Evolutionary conservation across 805 yeast species (phyloP), one percentile per base, ranked within the genome.

Genomic region (Wickerhamomyces pijperi): DNA sequence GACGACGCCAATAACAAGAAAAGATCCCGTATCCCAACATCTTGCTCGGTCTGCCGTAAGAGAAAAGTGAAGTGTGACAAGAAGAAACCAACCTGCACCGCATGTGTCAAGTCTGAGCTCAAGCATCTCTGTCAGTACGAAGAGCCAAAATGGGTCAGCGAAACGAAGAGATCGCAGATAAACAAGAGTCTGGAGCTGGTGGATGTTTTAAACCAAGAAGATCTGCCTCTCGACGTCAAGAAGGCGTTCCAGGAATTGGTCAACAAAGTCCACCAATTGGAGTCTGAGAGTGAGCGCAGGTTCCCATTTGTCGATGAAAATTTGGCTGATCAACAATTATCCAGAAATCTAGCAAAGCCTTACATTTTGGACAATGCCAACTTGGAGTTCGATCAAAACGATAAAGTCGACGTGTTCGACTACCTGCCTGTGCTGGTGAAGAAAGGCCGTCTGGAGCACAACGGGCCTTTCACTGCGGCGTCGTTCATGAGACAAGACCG

Each of bases 81-180:
- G 44, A 58, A 58, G 35, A 66, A 70, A 42, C 80, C 80, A 1
- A 67, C 65, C 37, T 74, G 80, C 53, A 59, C 67, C 15, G 74
- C 73, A 41, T 74, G 80, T 57, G 54, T 59, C 13, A 73, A 72
- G 50, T 71, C 74, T 33, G 75, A 74, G 7, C 77, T 73, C n/a
- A 63, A 62, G 8, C 78, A 73, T 49, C 52, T 74, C 17, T 74
- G 80, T 42, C 70, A 70, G 35, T 74, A 72, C 41, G 64, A 74
- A 50, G 76, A 72, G 42, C 80, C 77, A 28, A 58, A 66, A 21
- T 74, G 80, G 80, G 75, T 12, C 29, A 25, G 13, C n/a, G 29
- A 25, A 14, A 25, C 29, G 13, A 31, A 31, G 34, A 31, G 11
- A 16, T 18, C 19, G 7, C 15, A 29, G 7, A 29, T 31, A 9